Conservation (phyloP, 768 basidiomycete species). For the Zangia roseola region DNA sequence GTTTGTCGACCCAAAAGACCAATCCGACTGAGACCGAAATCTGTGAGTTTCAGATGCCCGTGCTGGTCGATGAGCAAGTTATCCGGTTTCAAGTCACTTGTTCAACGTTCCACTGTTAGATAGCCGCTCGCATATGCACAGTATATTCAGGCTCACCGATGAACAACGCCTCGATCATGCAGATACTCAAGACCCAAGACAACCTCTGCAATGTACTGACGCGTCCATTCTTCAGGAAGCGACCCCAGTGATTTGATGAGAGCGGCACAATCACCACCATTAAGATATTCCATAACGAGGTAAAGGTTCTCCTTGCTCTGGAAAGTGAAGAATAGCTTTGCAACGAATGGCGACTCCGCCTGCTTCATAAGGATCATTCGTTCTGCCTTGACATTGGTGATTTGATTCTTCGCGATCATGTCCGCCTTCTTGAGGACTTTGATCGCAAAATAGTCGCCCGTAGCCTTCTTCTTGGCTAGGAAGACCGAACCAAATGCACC, state of each 20-base stretch:
- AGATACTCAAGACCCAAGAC: slow-evolving; percentile 93
- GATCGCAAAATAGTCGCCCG: slow-evolving; percentile 98
- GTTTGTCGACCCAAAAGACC: slow-evolving; percentile 98
- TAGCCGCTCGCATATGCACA: not conserved
- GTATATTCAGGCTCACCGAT: slow-evolving; percentile 65
- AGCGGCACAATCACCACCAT: slow-evolving; percentile 96
- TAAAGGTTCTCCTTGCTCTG: slow-evolving; percentile 99
- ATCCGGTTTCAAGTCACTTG: slow-evolving; percentile 95
- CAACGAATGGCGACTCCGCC: slow-evolving; percentile 96
- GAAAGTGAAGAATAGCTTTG: slow-evolving; percentile 97
- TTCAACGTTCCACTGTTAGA: slow-evolving; percentile 9
- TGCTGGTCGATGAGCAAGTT: slow-evolving; percentile 96
- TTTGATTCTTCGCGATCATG: slow-evolving; percentile 99
- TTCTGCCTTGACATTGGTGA: slow-evolving; percentile 99
- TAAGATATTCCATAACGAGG: slow-evolving; percentile 99
- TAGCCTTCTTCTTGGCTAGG: slow-evolving; percentile 95
- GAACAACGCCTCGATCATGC: slow-evolving; percentile 93
- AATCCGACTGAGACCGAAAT: slow-evolving; percentile 95
- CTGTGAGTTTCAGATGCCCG: slow-evolving; percentile 96
- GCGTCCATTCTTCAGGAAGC: slow-evolving; percentile 95
- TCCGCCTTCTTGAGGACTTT: slow-evolving; percentile 99
- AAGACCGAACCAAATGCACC: slow-evolving; percentile 99
- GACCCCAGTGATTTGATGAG: slow-evolving; percentile 94
- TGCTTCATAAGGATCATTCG: slow-evolving; percentile 99
- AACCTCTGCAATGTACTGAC: slow-evolving; percentile 95